Conservation (phyloP, 768 basidiomycete species). For the Boletus coccyginus region DNA sequence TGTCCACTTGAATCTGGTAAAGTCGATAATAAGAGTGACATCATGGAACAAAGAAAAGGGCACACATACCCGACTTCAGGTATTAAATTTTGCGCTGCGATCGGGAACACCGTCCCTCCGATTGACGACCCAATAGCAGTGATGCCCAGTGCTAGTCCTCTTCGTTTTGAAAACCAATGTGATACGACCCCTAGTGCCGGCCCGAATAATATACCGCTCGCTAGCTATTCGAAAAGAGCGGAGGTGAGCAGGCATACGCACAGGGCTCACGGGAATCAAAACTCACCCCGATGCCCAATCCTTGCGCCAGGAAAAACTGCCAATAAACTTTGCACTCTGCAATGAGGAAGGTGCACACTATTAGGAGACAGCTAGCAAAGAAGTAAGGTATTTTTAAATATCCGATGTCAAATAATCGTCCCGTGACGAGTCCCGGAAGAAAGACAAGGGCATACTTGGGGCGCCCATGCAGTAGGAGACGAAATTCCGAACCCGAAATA, state of each 20-base stretch:
- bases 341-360: slow-evolving; percentile 59
- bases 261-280: no score
- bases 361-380: slow-evolving; percentile 45
- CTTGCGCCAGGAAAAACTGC: slow-evolving; percentile 78
- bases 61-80: slow-evolving; percentile 49
- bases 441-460: slow-evolving; percentile 60
- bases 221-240: slow-evolving; percentile 20
- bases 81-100: slow-evolving; percentile 54
- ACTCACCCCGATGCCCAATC: slow-evolving; percentile 61
- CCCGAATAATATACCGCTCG: slow-evolving; percentile 59
- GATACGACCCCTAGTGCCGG: slow-evolving; percentile 57
- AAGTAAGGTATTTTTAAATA: slow-evolving; percentile 53
- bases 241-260: neutral
- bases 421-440: slow-evolving; percentile 58
- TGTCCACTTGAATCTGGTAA: slow-evolving; percentile 70
- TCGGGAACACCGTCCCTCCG: slow-evolving; percentile 69
- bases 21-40: neutral
- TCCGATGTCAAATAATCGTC: slow-evolving; percentile 73
- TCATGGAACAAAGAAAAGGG: neutral
- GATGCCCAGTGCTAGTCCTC: slow-evolving; percentile 58
- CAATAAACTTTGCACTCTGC: slow-evolving; percentile 73
- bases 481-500: neutral
- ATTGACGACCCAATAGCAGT: slow-evolving; percentile 63
- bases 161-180: slow-evolving; percentile 69
- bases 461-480: neutral